phyloP scores from a whole-genome alignment of 352 stramenopile species.

The Pythium phragmitis region DNA sequence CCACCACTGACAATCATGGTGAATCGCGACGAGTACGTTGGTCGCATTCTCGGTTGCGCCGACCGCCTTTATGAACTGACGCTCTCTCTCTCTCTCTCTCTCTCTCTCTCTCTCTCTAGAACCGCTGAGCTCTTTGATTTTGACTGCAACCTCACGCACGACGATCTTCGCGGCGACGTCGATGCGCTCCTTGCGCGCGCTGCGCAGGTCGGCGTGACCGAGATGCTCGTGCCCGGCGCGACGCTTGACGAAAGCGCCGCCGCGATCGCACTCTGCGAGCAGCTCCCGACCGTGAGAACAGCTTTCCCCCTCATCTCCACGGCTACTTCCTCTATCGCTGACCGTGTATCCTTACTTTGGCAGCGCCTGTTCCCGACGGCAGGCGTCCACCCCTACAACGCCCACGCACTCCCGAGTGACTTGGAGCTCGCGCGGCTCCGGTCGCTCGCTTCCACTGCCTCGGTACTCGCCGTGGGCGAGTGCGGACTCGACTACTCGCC shows the following conservation, averaged over 20 bases:
- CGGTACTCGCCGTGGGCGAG: conserved; percentile 64
- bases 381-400: conserved; percentile 80
- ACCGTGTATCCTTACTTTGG: neutral
- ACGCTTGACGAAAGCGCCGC: conserved; percentile 65
- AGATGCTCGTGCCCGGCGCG: conserved; percentile 76
- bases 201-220: conserved; percentile 41
- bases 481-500: conserved; percentile 81
- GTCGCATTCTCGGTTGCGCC: neutral
- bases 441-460: conserved; percentile 33
- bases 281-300: conserved; percentile 33
- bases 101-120: neutral
- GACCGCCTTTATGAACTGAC: neutral
- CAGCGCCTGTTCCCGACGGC: conserved; percentile 63
- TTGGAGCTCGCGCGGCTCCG: conserved; percentile 38
- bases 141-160: conserved; percentile 82
- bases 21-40: neutral
- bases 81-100: neutral
- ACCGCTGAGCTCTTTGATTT: conserved; percentile 62
- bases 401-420: conserved; percentile 34
- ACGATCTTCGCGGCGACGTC: conserved; percentile 49
- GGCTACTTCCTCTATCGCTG: neutral
- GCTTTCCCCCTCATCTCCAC: neutral
- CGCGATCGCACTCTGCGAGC: conserved; percentile 54
- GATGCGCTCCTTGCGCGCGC: conserved; percentile 39
- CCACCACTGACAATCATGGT: neutral